These are phyloP conservation scores for Thelonectria olida DNA, from an alignment of 2,329 filamentous ascomycete species.

Conservation along the genomic window DNA sequence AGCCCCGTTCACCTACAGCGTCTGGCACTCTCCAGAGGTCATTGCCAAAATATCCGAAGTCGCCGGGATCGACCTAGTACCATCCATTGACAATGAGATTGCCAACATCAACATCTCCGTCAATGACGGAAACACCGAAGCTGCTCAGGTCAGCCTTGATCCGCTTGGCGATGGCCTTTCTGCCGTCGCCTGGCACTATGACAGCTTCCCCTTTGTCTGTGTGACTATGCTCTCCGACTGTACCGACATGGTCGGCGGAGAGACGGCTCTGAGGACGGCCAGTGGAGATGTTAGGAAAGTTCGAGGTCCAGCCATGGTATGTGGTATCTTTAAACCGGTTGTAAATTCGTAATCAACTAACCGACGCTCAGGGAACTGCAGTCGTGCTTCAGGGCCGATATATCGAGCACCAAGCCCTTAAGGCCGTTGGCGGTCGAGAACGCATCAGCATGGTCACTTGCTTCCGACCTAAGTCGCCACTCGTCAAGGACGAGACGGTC, in stretches of 20 bases:
- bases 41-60: constrained; percentile 59
- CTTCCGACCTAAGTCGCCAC: constrained; percentile 65
- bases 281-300: constrained; percentile 65
- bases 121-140: constrained; percentile 54
- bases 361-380: constrained; percentile 58
- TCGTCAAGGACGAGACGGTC: constrained; percentile 67
- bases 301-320: constrained; percentile 65
- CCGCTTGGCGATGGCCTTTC: constrained; percentile 44
- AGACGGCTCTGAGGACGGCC: constrained; percentile 65
- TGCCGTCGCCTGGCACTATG: constrained; percentile 70
- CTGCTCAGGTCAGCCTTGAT: constrained; percentile 50
- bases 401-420: constrained; percentile 70
- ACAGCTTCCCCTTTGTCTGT: constrained; percentile 74
- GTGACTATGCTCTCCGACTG: constrained; percentile 73
- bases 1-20: constrained; percentile 71
- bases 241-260: constrained; percentile 69
- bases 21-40: constrained; percentile 54
- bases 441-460: constrained; percentile 73
- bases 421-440: constrained; percentile 65
- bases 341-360: constrained; percentile 10
- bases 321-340: constrained; percentile 59
- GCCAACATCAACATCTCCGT: constrained; percentile 62
- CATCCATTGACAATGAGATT: constrained; percentile 63
- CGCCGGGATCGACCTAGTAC: constrained; percentile 63
- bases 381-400: constrained; percentile 73